phyloP scores from a whole-genome alignment of 2,329 filamentous ascomycete genomes.

The Penicillium crustosum region DNA sequence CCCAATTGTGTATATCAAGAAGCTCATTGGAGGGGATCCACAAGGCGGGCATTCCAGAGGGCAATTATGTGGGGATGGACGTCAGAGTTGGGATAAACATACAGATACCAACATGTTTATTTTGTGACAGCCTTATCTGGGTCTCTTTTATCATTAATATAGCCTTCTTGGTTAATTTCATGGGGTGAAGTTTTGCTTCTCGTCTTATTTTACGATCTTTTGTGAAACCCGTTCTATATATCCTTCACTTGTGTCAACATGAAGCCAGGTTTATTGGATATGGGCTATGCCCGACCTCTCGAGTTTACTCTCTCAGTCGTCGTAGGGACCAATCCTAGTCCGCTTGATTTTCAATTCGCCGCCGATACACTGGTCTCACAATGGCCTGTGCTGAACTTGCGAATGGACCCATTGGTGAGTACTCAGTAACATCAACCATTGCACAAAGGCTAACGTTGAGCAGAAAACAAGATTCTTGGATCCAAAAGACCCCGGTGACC shows the following conservation, averaged over 20 bases:
- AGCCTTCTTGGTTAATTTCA: not conserved
- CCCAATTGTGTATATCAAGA: not conserved
- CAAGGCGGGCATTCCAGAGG: slow-evolving; percentile 4
- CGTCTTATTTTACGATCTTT: not conserved
- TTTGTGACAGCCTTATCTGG: not conserved
- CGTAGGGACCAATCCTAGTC: slow-evolving; percentile 4
- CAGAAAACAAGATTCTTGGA: slow-evolving; percentile 11
- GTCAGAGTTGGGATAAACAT: not conserved
- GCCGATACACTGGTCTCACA: slow-evolving; percentile 10
- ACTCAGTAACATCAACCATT: no score
- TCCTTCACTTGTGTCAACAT: not conserved
- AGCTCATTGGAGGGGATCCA: not conserved
- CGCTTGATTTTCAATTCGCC: slow-evolving; percentile 11
- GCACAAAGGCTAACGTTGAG: not conserved
- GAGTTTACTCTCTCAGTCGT: slow-evolving; percentile 8
- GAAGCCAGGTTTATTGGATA: slow-evolving; percentile 7
- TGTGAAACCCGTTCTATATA: not conserved
- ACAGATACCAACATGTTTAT: not conserved
- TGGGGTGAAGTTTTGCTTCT: not conserved
- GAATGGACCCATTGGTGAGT: slow-evolving; percentile 9
- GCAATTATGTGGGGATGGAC: slow-evolving; percentile 2
- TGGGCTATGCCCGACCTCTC: slow-evolving; percentile 9
- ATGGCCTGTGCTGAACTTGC: slow-evolving; percentile 9
- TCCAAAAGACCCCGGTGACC: slow-evolving; percentile 4
- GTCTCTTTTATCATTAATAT: not conserved